Conservation (phyloP, 306 rosid species). For the Dalbergia cultrata region DNA sequence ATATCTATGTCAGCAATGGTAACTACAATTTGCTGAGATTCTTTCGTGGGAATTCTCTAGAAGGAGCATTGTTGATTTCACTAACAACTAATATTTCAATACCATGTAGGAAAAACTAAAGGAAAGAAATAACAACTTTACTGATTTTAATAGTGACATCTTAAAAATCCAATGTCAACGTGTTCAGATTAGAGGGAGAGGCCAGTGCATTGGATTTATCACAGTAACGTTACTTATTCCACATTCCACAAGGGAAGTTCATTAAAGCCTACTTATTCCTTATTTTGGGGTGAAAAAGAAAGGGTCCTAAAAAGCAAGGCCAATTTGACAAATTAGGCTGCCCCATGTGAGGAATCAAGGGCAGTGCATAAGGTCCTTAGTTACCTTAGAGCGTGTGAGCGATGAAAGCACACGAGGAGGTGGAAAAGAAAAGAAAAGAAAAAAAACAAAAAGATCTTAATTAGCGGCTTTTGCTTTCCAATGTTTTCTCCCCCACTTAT, state of each 20-base stretch:
- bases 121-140: not conserved
- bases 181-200: slow-evolving; percentile 25
- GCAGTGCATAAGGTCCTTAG: slow-evolving; percentile 7
- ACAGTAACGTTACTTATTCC: not conserved
- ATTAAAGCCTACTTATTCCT: no score
- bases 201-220: not conserved
- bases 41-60: not conserved
- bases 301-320: not conserved
- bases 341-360: slow-evolving; percentile 36
- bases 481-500: slow-evolving; percentile 15
- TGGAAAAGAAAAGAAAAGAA: not conserved
- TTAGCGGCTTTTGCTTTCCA: slow-evolving; percentile 61
- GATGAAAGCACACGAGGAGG: slow-evolving; percentile 45
- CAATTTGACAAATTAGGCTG: slow-evolving; percentile 29
- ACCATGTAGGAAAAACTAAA: not conserved
- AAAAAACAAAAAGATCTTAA: slow-evolving; percentile 48
- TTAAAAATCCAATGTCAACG: not conserved
- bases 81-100: not conserved
- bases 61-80: not conserved
- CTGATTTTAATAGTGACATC: not conserved
- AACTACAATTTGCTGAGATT: not conserved
- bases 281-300: not conserved
- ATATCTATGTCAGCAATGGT: not conserved
- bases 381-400: slow-evolving; percentile 31
- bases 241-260: not conserved